Base-by-base conservation (phyloP, 768 basidiomycete species). In the Mycena pura region DNA sequence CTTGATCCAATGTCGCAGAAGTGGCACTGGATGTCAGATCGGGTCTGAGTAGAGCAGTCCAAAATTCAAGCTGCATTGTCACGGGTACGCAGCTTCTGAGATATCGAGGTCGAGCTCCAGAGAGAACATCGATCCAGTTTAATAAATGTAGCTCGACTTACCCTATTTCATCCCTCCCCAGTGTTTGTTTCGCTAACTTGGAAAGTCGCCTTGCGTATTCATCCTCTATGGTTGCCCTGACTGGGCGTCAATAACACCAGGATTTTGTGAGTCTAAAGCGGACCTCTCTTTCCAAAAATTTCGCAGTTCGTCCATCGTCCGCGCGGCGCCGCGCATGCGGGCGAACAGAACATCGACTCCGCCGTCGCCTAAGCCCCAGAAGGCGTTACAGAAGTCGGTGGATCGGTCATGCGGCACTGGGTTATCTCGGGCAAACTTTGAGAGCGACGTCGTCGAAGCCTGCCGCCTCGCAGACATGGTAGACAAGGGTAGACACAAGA, bases 151-250 rank as follows among this genome's bases (percentile, higher is more conserved):
- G 5, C 36, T 24, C 27, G 43, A 84, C 91, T 70, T 73, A 95
- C 95, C 95, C 96, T 65, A 95, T 92, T 77, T 98, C 97, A 73
- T 97, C 96, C 68, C 84, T 85, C 39, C 96, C 96, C 36, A 97
- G 75, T 8, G 84, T 68, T 59, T 80, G 68, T 75, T 92, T 96
- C 29, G 93, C 84, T 22, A 99, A 79, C 72, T 91, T 93, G 21
- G 83, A 77, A 14, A 99, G 71, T 27, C 89, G 85, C 75, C 94
- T 95, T 1, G 96, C 90, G 70, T 98, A 99, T 34, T 99, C 96
- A 69, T 98, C 95, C 74, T 99, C 96, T 63, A 98, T 97, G 28
- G 81, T 65, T 8, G 94, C 89, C 71, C 96, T 97, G 17, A 15
- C 17, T 24, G 40, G 28, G 2, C 0, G 46, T 39, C 63, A 41